A percentile compares a stretch with the other conserved stretches of the same genome.
phyloP scores from a whole-genome alignment of 2,329 filamentous ascomycete species.

The Hypoxylon rubiginosum region DNA sequence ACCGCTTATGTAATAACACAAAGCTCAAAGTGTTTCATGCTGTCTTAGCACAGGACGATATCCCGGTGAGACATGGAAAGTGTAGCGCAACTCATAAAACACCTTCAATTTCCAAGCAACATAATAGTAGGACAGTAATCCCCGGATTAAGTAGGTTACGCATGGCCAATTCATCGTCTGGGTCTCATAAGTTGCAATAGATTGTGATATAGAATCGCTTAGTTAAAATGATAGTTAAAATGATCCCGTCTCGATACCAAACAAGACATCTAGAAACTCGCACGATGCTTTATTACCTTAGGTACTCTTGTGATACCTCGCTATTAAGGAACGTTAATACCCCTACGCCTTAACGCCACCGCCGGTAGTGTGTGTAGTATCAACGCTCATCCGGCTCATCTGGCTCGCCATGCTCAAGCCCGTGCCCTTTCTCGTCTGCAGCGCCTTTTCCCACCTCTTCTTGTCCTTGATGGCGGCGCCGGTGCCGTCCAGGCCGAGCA shows the following conservation, averaged over 20 bases:
- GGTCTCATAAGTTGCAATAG: too few relatives aligned
- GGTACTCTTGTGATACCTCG: not conserved
- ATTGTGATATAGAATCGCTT: too few relatives aligned
- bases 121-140: too few relatives aligned
- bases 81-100: too few relatives aligned
- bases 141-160: too few relatives aligned
- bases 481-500: constrained; percentile 68
- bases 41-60: too few relatives aligned
- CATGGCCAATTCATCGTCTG: too few relatives aligned
- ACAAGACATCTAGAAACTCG: too few relatives aligned
- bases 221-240: too few relatives aligned
- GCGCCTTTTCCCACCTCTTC: constrained; percentile 62
- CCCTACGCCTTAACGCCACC: constrained; percentile 19
- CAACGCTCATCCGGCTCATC: constrained; percentile 61
- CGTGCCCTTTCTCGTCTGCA: constrained; percentile 65
- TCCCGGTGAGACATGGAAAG: too few relatives aligned
- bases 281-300: not conserved
- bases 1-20: not conserved
- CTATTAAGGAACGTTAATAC: not conserved
- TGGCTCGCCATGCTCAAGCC: constrained; percentile 65
- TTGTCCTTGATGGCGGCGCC: constrained; percentile 54
- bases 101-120: too few relatives aligned
- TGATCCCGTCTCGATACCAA: too few relatives aligned
- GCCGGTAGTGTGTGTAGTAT: constrained; percentile 37
- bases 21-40: not conserved